Percentiles rank a stretch among this genome's conserved stretches.
phyloP scores from a whole-genome alignment of 768 basidiomycete species.

The Mycena vulgaris region DNA sequence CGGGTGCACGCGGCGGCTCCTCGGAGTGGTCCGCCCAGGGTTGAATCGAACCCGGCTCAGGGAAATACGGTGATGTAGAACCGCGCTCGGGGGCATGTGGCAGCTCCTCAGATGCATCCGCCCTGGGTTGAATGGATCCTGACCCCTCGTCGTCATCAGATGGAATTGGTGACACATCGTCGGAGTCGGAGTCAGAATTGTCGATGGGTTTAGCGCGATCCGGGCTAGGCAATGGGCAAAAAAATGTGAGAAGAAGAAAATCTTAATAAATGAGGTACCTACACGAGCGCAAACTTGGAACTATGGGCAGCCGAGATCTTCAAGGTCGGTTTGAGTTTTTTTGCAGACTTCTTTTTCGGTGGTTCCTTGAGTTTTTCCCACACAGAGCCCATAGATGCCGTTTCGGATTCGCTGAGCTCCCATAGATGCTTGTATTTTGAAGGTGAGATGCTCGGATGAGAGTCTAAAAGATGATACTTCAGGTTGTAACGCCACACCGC shows the following conservation, averaged over 20 bases:
- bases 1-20: neutral
- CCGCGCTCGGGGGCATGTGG: too few species aligned
- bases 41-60: too few species aligned
- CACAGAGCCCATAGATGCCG: neutral
- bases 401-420: neutral
- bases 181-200: neutral
- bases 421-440: neutral
- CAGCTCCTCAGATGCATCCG: too few species aligned
- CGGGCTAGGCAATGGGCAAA: neutral
- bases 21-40: too few species aligned
- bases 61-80: neutral
- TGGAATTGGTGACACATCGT: neutral
- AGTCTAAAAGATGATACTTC: neutral
- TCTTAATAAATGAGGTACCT: neutral
- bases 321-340: neutral
- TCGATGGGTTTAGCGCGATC: neutral
- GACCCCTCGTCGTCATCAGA: neutral
- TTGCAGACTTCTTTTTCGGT: neutral
- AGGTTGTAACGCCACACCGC: constrained; percentile 19
- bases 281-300: neutral
- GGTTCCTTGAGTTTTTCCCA: neutral
- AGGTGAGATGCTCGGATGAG: neutral
- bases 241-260: neutral
- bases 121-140: too few species aligned
- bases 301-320: neutral